phyloP scores from a whole-genome alignment of 495 filamentous ascomycete species.

The Baudoinia panamericana region DNA sequence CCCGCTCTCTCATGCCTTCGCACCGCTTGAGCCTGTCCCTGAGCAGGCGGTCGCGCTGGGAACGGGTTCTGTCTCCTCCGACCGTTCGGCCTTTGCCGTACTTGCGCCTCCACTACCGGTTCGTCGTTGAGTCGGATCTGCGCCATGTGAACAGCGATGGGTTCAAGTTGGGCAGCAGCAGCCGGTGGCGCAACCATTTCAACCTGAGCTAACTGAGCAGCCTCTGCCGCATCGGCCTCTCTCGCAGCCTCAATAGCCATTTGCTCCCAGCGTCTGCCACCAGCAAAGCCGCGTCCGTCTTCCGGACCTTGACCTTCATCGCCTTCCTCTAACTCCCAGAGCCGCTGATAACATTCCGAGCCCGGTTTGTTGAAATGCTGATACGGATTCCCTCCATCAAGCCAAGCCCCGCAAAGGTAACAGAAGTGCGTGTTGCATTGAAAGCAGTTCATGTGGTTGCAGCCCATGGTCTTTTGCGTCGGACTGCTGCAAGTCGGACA shows the following conservation, averaged over 20 bases:
- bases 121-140: slow-evolving; percentile 8
- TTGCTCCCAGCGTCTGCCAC: slow-evolving; percentile 27
- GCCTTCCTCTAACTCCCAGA: slow-evolving; percentile 81
- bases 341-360: slow-evolving; percentile 60
- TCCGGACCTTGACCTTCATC: slow-evolving; percentile 52
- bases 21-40: slow-evolving; percentile 7
- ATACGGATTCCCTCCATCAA: slow-evolving; percentile 72
- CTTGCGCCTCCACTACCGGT: not conserved
- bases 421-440: slow-evolving; percentile 87
- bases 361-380: slow-evolving; percentile 64
- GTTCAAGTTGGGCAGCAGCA: not conserved
- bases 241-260: slow-evolving; percentile 17
- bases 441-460: slow-evolving; percentile 96
- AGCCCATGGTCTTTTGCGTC: slow-evolving; percentile 80
- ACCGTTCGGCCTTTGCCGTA: not conserved
- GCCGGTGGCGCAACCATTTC: not conserved
- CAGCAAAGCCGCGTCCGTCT: slow-evolving; percentile 34
- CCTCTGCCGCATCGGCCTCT: slow-evolving; percentile 13
- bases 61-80: slow-evolving; percentile 10
- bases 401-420: slow-evolving; percentile 82
- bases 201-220: not conserved
- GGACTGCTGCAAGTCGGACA: slow-evolving; percentile 86
- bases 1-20: slow-evolving; percentile 10
- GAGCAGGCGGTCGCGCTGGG: slow-evolving; percentile 4
- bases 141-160: slow-evolving; percentile 1